Base-by-base conservation (phyloP, 2,329 filamentous ascomycete species). In the Lasiodiplodia hormozganensis region DNA sequence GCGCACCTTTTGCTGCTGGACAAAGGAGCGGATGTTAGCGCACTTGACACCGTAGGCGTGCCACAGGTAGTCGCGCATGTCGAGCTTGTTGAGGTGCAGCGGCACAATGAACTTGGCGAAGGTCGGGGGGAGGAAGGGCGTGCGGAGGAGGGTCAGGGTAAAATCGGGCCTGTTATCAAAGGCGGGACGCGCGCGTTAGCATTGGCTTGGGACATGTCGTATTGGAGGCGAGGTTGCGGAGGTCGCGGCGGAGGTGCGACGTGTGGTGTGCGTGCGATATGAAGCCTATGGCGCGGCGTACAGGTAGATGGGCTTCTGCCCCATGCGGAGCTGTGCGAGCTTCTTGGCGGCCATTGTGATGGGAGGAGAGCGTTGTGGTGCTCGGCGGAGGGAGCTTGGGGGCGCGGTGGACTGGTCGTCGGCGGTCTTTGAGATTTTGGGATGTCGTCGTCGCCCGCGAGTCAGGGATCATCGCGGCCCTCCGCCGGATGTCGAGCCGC, bases 1-100 rank as follows among this genome's bases (percentile, higher is more conserved):
- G 68, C 86, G 86, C 43, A 90, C 79, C 57, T 86, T 87, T 78
- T 89, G 86, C 81, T 90, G 88, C 74, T 92, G 89, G 76, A 98
- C 88, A 76, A 88, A 95, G 65, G 92, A 94, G 70, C 95, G 92
- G 70, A 98, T 89, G 72, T 85, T 77, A 65, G 88, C 83, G 66
- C 90, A 88, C 71, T 90, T 86, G 70, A 98, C 90, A 70, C 87
- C 86, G 85, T 99, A 99, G 53, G 88, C 87, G 80, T 97, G 90
- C 83, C 88, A 92, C 70, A 99, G 90, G 84, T 98, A 99, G 84
- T 97, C 94, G 80, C 94, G 92, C 52, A 99, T 84, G 80, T 99
- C 96, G 81, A 98, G 90, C 83, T 99, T 99, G 85, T 93, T 97
- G 85, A 97, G 94, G 74, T 88, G 89, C 74, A 98, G 87, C 12